Evolutionary conservation across 805 yeast species (phyloP).

Genomic region (Wickerhamomyces rabaulensis): DNA sequence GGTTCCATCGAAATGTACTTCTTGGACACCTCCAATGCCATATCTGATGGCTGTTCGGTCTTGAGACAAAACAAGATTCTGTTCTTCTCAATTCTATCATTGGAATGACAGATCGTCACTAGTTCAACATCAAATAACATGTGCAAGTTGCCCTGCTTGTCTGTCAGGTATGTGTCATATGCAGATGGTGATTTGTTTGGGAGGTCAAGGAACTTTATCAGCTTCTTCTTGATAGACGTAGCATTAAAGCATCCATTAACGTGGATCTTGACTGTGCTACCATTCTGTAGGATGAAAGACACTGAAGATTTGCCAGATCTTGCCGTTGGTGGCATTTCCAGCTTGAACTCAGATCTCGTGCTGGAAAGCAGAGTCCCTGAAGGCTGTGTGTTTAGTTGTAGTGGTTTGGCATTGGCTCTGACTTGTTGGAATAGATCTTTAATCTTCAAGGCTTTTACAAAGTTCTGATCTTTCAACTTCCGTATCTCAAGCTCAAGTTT

Average conservation of each 20-base stretch:
- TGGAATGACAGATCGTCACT: slow-evolving; percentile 76
- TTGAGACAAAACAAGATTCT: slow-evolving; percentile 62
- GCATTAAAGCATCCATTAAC: slow-evolving; percentile 80
- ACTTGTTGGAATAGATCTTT: slow-evolving; percentile 13
- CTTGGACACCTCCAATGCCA: slow-evolving; percentile 53
- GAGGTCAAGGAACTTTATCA: slow-evolving; percentile 53
- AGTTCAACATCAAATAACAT: slow-evolving; percentile 71
- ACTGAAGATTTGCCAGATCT: slow-evolving; percentile 28
- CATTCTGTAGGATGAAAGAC: slow-evolving; percentile 72
- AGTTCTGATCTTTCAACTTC: slow-evolving; percentile 26
- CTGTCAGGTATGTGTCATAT: slow-evolving; percentile 61
- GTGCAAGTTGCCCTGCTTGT: slow-evolving; percentile 35
- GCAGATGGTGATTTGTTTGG: slow-evolving; percentile 34
- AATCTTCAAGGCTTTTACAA: slow-evolving; percentile 3
- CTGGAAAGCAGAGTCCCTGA: slow-evolving; percentile 1
- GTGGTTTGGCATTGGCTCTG: slow-evolving; percentile 6
- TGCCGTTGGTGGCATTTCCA: slow-evolving; percentile 4
- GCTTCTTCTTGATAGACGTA: slow-evolving; percentile 66
- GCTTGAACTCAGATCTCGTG: slow-evolving; percentile 13
- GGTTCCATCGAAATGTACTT: slow-evolving; percentile 27
- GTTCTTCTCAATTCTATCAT: slow-evolving; percentile 63
- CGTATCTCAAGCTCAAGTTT: slow-evolving; percentile 57
- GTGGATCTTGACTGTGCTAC: slow-evolving; percentile 61
- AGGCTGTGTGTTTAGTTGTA: not conserved
- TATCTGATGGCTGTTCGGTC: slow-evolving; percentile 56